Evolutionary conservation across 2,329 filamentous ascomycete genomes (phyloP).

Genomic region (Fonsecaea nubica): DNA sequence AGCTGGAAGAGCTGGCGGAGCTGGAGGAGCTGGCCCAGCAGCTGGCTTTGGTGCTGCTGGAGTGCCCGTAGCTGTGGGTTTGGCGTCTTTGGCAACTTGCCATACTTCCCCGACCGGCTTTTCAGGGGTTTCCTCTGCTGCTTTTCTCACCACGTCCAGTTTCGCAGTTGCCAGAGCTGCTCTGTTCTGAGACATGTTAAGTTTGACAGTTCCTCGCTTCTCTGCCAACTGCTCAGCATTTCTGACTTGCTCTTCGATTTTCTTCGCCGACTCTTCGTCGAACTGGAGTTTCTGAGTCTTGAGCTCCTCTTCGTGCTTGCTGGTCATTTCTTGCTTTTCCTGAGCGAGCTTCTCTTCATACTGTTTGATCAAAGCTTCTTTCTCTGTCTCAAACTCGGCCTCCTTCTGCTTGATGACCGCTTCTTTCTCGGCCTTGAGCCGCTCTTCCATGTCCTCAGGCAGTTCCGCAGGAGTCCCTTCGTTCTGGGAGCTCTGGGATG

Average conservation of each 20-base stretch:
- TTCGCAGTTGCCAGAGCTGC: constrained; percentile 70
- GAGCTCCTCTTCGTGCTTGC: constrained; percentile 61
- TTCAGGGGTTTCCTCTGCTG: constrained; percentile 83
- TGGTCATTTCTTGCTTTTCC: constrained; percentile 51
- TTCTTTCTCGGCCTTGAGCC: constrained; percentile 34
- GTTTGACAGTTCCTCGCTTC: constrained; percentile 74
- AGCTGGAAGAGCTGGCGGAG: too few species aligned
- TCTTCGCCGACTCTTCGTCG: constrained; percentile 48
- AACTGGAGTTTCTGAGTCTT: constrained; percentile 69
- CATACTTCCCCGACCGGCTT: constrained; percentile 85
- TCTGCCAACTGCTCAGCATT: constrained; percentile 65
- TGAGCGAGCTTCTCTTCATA: constrained; percentile 49
- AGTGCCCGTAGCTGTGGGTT: constrained; percentile 52
- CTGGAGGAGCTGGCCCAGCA: too few species aligned
- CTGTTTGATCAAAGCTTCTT: constrained; percentile 46
- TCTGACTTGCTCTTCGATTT: constrained; percentile 57
- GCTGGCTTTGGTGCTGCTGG: constrained; percentile 30
- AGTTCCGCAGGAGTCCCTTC: constrained; percentile 18
- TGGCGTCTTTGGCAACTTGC: constrained; percentile 75
- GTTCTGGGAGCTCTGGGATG: constrained; percentile 27
- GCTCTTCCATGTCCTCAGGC: constrained; percentile 33
- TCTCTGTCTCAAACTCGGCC: constrained; percentile 49
- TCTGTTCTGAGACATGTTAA: constrained; percentile 80
- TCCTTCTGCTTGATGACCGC: constrained; percentile 47
- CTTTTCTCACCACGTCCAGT: constrained; percentile 77